These are phyloP conservation scores for Fusarium compactum DNA, from an alignment of 2,329 filamentous ascomycete species.

Conservation along the genomic window DNA sequence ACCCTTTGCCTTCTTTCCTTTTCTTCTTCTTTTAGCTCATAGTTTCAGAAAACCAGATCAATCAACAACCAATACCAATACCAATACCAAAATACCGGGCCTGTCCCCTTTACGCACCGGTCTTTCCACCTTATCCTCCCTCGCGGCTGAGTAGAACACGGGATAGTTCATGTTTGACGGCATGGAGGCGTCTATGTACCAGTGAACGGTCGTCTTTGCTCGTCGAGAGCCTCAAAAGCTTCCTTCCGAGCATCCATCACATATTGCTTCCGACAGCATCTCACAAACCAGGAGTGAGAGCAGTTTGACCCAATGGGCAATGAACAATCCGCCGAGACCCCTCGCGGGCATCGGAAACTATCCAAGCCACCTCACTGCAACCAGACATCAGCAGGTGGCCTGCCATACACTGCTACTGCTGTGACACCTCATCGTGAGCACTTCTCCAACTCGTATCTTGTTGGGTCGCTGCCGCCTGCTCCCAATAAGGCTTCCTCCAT, in stretches of 20 bases:
- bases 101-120: neutral
- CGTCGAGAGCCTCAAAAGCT: slow-evolving; percentile 37
- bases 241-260: slow-evolving; percentile 29
- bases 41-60: slow-evolving; percentile 18
- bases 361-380: slow-evolving; percentile 62
- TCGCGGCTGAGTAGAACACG: slow-evolving; percentile 15
- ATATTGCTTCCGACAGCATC: slow-evolving; percentile 26
- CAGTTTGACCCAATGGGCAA: slow-evolving; percentile 61
- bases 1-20: slow-evolving; percentile 10
- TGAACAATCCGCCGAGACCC: slow-evolving; percentile 60
- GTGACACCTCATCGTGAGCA: slow-evolving; percentile 44
- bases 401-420: slow-evolving; percentile 54
- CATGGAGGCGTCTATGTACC: slow-evolving; percentile 43
- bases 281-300: slow-evolving; percentile 29
- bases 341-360: slow-evolving; percentile 60
- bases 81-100: neutral
- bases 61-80: slow-evolving; percentile 3
- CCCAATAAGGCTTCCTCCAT: slow-evolving; percentile 29
- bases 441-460: slow-evolving; percentile 51
- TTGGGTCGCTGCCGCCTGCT: slow-evolving; percentile 44
- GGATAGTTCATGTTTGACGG: slow-evolving; percentile 36
- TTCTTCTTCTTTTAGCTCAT: neutral
- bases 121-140: slow-evolving; percentile 13
- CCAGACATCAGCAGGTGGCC: slow-evolving; percentile 56
- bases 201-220: slow-evolving; percentile 42